Percentiles rank a stretch among this genome's conserved stretches.
These are phyloP conservation scores for Gaertneriomyces sp. DNA, from an alignment of 192 early-diverging fungal species.

Conservation along the genomic window DNA sequence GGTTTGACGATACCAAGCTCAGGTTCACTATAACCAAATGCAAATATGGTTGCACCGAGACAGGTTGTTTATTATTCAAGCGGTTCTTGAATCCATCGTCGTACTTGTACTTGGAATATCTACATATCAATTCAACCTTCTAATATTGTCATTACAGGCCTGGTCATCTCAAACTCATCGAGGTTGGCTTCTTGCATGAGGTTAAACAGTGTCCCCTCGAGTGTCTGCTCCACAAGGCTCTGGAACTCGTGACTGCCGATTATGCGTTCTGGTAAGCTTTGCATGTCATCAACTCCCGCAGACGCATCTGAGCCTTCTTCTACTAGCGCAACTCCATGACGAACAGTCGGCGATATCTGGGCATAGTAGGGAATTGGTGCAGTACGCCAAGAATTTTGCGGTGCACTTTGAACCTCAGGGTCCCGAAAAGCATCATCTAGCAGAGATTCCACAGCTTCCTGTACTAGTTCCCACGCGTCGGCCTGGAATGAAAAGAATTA, in stretches of 20 bases:
- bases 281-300: too few species aligned
- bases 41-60: too few species aligned
- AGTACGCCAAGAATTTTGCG: constrained; percentile 10
- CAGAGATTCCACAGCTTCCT: constrained; percentile 4
- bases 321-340: neutral
- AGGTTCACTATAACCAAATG: too few species aligned
- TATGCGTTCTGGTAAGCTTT: too few species aligned
- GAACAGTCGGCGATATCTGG: constrained; percentile 19
- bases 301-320: neutral
- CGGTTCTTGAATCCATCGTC: too few species aligned
- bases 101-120: too few species aligned
- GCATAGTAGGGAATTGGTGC: constrained; percentile 38
- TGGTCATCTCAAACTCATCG: constrained; percentile 51
- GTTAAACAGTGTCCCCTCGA: constrained; percentile 54
- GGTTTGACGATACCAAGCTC: too few species aligned
- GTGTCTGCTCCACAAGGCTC: constrained; percentile 40
- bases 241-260: constrained; percentile 37
- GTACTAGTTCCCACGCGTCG: neutral
- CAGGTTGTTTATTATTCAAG: too few species aligned
- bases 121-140: too few species aligned
- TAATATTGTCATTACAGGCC: constrained; percentile 33
- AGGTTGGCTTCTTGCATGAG: constrained; percentile 49
- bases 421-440: constrained; percentile 43
- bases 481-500: too few species aligned
- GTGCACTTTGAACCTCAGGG: constrained; percentile 28